phyloP scores from a whole-genome alignment of 768 basidiomycete species.

The Rickenella mellea region DNA sequence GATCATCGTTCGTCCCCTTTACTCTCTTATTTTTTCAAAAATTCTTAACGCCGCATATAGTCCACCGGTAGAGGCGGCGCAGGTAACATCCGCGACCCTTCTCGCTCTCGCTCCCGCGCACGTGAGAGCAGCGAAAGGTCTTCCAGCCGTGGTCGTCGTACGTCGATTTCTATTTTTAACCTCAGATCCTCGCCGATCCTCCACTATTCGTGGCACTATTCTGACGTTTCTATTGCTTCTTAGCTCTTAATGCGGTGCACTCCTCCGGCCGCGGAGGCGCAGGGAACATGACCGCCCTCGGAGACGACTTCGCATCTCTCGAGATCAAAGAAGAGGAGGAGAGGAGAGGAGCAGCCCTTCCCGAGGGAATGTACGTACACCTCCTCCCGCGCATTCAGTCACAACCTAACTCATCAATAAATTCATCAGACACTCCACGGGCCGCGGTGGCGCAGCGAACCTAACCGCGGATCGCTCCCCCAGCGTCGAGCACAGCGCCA shows the following conservation, averaged over 20 bases:
- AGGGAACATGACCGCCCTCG: slow-evolving; percentile 41
- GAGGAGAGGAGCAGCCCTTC: slow-evolving; percentile 17
- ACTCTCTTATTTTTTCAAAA: slow-evolving; percentile 11
- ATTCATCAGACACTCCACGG: slow-evolving; percentile 46
- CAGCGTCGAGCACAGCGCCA: slow-evolving; percentile 10
- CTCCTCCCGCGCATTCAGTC: not conserved
- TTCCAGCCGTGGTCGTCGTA: not conserved
- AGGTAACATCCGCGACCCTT: slow-evolving; percentile 39
- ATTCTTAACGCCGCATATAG: slow-evolving; percentile 15
- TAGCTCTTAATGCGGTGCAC: no score
- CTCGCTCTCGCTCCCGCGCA: slow-evolving; percentile 39
- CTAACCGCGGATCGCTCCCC: slow-evolving; percentile 25
- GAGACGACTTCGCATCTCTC: slow-evolving; percentile 10
- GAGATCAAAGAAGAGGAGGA: slow-evolving; percentile 24
- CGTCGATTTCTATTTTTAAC: no score
- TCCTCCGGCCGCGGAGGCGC: slow-evolving; percentile 56
- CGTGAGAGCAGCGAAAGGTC: slow-evolving; percentile 7
- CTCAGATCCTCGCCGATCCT: no score
- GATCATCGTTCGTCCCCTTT: slow-evolving; percentile 17
- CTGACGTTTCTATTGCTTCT: no score
- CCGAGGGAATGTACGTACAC: slow-evolving; percentile 31
- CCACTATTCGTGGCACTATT: no score
- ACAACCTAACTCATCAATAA: not conserved
- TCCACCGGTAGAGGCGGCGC: slow-evolving; percentile 58
- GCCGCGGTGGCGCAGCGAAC: slow-evolving; percentile 63